These are phyloP conservation scores for Capsicum chinense DNA, from an alignment of 257 asterid genomes.

Conservation along the genomic window DNA sequence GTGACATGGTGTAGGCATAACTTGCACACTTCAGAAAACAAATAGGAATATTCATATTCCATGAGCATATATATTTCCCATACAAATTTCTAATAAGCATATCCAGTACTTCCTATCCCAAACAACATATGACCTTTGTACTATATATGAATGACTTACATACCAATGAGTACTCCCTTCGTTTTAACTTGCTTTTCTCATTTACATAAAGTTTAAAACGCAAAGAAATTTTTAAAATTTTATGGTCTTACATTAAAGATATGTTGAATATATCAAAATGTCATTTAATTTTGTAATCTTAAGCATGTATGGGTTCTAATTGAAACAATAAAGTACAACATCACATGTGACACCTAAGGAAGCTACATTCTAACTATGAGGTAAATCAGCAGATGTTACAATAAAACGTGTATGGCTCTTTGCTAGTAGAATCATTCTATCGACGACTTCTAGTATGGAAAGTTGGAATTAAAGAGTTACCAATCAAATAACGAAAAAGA, in stretches of 20 bases:
- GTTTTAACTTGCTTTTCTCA: not conserved
- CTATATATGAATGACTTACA: not conserved
- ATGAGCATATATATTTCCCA: not conserved
- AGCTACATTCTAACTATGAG: too few species aligned
- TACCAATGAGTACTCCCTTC: not conserved
- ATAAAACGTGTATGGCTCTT: too few species aligned
- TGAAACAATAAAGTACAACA: too few species aligned
- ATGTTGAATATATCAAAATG: not conserved
- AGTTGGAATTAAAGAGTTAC: not conserved
- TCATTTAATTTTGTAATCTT: too few species aligned
- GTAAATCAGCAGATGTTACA: too few species aligned
- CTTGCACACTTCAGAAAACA: not conserved
- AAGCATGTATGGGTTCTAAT: too few species aligned
- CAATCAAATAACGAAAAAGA: too few species aligned
- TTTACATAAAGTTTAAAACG: fast-evolving
- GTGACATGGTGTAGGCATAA: not conserved
- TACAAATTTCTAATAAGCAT: not conserved
- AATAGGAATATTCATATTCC: constrained; percentile 1
- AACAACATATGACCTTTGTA: not conserved
- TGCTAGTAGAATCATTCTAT: too few species aligned
- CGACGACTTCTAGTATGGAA: too few species aligned
- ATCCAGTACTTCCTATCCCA: not conserved
- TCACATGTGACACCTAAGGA: too few species aligned
- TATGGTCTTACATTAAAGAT: not conserved
- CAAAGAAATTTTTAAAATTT: too few species aligned